Conservation (phyloP, 2,329 filamentous ascomycete genomes). For the Aspergillus piperis region DNA sequence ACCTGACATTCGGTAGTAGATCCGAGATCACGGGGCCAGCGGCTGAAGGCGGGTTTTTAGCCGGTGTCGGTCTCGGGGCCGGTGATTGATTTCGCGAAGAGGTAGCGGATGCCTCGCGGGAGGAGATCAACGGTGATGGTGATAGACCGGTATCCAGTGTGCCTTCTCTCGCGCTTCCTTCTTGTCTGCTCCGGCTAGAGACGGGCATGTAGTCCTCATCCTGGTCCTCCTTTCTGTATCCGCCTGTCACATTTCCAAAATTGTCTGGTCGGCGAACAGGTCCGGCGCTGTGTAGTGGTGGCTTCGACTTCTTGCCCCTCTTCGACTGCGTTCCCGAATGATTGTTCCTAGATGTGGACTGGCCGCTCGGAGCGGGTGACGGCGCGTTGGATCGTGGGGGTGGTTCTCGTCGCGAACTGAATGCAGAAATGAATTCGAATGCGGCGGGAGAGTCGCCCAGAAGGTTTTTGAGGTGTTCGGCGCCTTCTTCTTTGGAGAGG, state of each 20-base stretch:
- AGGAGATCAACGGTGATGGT: conserved; percentile 35
- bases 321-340: conserved; percentile 19
- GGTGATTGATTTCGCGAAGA: conserved; percentile 49
- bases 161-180: conserved; percentile 6
- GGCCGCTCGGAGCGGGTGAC: conserved; percentile 32
- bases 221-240: conserved; percentile 71
- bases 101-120: conserved; percentile 46
- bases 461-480: conserved; percentile 82
- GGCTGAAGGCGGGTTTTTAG: conserved; percentile 64
- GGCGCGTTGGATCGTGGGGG: conserved; percentile 20
- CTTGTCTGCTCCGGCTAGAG: conserved; percentile 39
- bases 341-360: conserved; percentile 2
- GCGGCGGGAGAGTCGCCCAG: conserved; percentile 80
- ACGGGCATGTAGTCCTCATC: conserved; percentile 72
- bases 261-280: conserved; percentile 65
- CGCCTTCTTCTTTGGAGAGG: conserved; percentile 74
- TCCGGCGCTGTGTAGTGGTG: conserved; percentile 61
- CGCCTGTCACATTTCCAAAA: conserved; percentile 65
- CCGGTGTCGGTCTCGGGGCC: conserved; percentile 20
- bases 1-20: conserved; percentile 58
- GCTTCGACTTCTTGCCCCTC: conserved; percentile 59
- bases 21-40: conserved; percentile 83
- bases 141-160: conserved; percentile 28
- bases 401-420: conserved; percentile 65
- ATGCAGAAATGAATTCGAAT: conserved; percentile 70